Conservation (phyloP, 306 rosid species). For the Begonia masoniana region DNA sequence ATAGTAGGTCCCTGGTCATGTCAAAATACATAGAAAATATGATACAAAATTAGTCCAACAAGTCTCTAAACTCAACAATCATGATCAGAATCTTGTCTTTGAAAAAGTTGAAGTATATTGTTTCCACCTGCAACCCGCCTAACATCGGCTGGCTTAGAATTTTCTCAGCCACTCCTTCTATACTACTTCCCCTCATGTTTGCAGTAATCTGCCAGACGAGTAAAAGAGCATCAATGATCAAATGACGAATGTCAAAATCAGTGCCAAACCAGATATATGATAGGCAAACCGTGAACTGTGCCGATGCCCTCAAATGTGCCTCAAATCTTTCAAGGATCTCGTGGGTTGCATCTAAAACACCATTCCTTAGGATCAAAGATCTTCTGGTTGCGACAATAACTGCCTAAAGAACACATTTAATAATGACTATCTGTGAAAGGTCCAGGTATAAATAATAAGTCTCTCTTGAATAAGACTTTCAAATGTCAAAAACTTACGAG, state of each 20-base stretch:
- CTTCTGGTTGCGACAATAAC: conserved; percentile 83
- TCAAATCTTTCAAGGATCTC: conserved; percentile 95
- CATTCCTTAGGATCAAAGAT: conserved; percentile 59
- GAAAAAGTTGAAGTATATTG: not conserved
- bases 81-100: too few relatives aligned
- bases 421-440: conserved; percentile 4
- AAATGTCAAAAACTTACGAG: too few relatives aligned
- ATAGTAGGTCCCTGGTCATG: conserved; percentile 79
- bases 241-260: conserved; percentile 3
- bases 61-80: too few relatives aligned
- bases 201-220: conserved; percentile 56
- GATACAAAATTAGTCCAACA: too few relatives aligned
- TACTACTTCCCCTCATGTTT: conserved; percentile 91
- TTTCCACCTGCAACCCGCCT: conserved; percentile 77
- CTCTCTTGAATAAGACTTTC: too few relatives aligned
- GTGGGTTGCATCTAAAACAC: conserved; percentile 71
- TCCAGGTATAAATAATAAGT: too few relatives aligned
- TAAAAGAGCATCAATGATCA: conserved; percentile 1
- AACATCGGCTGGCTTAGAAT: conserved; percentile 72
- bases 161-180: conserved; percentile 83
- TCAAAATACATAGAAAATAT: conserved; percentile 3
- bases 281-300: conserved; percentile 63
- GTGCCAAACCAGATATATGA: not conserved
- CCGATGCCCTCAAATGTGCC: conserved; percentile 73
- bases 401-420: conserved; percentile 45